Base-by-base conservation (phyloP, 2,329 filamentous ascomycete species). In the Aspergillus flavus region DNA sequence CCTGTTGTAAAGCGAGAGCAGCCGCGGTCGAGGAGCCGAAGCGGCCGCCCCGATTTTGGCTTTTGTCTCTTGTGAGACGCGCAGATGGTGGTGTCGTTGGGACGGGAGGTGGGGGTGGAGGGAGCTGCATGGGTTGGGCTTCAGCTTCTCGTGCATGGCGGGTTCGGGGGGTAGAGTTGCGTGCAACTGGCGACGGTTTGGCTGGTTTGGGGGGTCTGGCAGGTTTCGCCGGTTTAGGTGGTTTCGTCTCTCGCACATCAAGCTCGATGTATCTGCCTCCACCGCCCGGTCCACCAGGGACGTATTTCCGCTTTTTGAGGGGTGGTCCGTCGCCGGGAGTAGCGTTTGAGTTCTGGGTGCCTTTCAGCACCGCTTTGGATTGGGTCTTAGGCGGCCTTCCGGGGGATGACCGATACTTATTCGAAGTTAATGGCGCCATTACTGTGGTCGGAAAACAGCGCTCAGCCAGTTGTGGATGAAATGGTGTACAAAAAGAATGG, bases 1-100 rank as follows among this genome's bases (percentile, higher is more conserved):
- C 94, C 75, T 97, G 93, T 69, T 93, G 92, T 63, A 95, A 91
- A 6, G 93, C 93, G 57, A 94, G 92, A 28, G 94, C 92, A 32
- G 93, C 93, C 14, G 94, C 93, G n/a, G 90, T 81, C 34, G 87
- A 93, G 53, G 92, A 94, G 71, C 90, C 93, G 78, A 91, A 96
- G 68, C 91, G 87, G 76, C 91, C 91, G 71, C 91, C 91, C 71
- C 84, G 83, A 57, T 71, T 76, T 64, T 78, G 76, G 58, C 73
- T 79, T 67, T 78, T 80, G 43, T 80, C 80, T 63, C 81, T 75
- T 64, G 77, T 74, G 7, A 77, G 73, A 63, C 78, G 78, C 65
- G 71, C 75, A 46, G 74, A 79, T 5, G 76, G 76, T 21, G 79
- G 76, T 52, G 77, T 78, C 46, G 74, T 71, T 32, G 78, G 75